A percentile compares a stretch with the other conserved stretches of the same genome.
These are phyloP conservation scores for Vigna nakashimae DNA, from an alignment of 306 rosid species.

Conservation along the genomic window DNA sequence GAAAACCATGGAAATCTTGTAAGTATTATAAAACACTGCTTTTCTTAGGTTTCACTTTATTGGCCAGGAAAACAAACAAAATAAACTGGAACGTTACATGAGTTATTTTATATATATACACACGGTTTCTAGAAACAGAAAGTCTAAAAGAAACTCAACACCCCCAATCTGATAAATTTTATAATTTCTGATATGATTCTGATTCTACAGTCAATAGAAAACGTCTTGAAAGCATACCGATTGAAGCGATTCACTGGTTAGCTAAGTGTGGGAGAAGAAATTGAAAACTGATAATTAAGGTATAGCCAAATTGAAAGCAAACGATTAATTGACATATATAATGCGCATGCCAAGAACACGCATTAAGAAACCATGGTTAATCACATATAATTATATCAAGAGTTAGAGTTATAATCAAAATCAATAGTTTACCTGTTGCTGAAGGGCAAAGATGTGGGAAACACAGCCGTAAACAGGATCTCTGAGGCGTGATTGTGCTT, in stretches of 20 bases:
- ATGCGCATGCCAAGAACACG: not conserved
- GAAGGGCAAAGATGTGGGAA: conserved; percentile 85
- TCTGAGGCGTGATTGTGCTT: conserved; percentile 81
- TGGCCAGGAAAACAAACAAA: conserved; percentile 34
- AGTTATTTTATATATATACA: not conserved
- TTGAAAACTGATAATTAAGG: conserved; percentile 7
- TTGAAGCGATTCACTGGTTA: conserved; percentile 23
- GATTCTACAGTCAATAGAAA: not conserved
- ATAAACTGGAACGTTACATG: conserved; percentile 13
- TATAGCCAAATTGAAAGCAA: not conserved
- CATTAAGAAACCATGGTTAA: not conserved
- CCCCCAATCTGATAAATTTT: not conserved
- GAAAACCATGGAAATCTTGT: conserved; percentile 16
- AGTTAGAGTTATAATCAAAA: not conserved
- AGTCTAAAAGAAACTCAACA: not conserved
- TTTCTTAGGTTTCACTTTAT: conserved; percentile 16
- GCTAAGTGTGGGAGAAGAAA: not conserved
- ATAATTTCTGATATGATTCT: not conserved
- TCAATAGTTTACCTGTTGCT: conserved; percentile 74
- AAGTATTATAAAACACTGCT: conserved; percentile 18
- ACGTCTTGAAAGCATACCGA: not conserved
- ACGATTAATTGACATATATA: not conserved
- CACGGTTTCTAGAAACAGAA: not conserved
- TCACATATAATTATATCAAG: not conserved
- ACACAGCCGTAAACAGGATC: conserved; percentile 96